Base-by-base conservation (phyloP, 148 eudicot genomes). In the Silene conica region DNA sequence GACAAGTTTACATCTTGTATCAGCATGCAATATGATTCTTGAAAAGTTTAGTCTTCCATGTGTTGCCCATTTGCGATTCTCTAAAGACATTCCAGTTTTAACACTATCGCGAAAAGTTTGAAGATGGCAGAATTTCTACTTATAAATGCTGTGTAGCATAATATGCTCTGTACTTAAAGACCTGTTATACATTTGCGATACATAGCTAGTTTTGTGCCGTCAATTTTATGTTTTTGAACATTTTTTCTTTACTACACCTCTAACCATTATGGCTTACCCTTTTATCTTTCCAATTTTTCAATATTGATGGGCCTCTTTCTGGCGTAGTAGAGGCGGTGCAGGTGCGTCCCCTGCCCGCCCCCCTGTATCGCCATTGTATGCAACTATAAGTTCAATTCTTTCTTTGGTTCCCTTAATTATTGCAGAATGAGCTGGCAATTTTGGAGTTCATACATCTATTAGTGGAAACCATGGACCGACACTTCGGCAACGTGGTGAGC, bases 401-500 rank as follows among this genome's bases (percentile, higher is more conserved):
- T 43, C 26, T n/a, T 8, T 45, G 10, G 57, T 9, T 22, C 61
- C 28, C 22, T 12, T 3, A 26, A 13, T 5, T 63, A 19, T 65
- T 76, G 77, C 88, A 92, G 98, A 95, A 96, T 82, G 97, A 96
- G 87, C 92, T 96, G 45, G 97, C 99, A 6, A 96, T 96, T 77
- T 74, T 96, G 86, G 97, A 96, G 73, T 96, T 96, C 80, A 96
- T 96, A 71, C 99, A 96, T 85, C 87, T 96, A 22, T 71, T 92
- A 73, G 99, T 96, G 46, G 99, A 96, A 82, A 96, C 99, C 69
- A 96, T 96, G 99, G 99, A 96, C 70, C 96, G 96, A 48, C 99
- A 96, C 84, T 96, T 96, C 75, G 99, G 99, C 85, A 96, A 96
- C 82, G 97, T 92, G 94, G 97, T 96, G 65, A 80, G 74, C 73